Evolutionary conservation across 371 early-diverging fungal species (phyloP).

Genomic region (Vairimorpha ceranae): DNA sequence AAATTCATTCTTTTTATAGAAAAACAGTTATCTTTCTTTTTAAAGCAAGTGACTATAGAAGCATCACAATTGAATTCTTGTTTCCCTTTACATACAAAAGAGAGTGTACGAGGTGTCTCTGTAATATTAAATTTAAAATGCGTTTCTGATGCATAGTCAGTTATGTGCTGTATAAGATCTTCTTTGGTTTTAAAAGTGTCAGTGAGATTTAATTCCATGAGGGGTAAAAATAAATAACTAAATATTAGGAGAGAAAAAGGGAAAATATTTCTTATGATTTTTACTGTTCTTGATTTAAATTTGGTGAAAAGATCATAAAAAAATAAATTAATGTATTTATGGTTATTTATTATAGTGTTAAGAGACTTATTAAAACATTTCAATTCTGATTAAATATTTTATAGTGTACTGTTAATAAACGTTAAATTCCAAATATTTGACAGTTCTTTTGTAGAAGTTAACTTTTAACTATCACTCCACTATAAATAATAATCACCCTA

Average conservation of each 20-base stretch:
- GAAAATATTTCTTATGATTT: no score
- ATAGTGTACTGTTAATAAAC: no score
- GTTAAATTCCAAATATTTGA: no score
- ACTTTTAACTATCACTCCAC: no score
- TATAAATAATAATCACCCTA: no score
- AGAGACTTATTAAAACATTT: no score
- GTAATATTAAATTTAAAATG: constrained; percentile 49
- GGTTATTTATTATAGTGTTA: no score
- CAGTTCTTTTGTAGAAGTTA: no score
- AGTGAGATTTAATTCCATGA: constrained; percentile 46
- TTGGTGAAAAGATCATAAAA: no score
- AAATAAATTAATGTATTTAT: no score
- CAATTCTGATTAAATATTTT: no score
- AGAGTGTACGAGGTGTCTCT: constrained; percentile 49
- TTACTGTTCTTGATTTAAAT: no score
- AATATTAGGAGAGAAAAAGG: not conserved
- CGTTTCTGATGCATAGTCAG: constrained; percentile 48
- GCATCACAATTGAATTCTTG: constrained; percentile 59
- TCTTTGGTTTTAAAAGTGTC: constrained; percentile 58
- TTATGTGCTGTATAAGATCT: constrained; percentile 55
- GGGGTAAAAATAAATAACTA: not conserved
- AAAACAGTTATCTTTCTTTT: constrained; percentile 56
- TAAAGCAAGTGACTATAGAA: constrained; percentile 44
- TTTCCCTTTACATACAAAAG: constrained; percentile 59
- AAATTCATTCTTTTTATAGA: constrained; percentile 57